These are phyloP conservation scores for Ceratocystis albifundus DNA, from an alignment of 2,329 filamentous ascomycete species.

Conservation along the genomic window DNA sequence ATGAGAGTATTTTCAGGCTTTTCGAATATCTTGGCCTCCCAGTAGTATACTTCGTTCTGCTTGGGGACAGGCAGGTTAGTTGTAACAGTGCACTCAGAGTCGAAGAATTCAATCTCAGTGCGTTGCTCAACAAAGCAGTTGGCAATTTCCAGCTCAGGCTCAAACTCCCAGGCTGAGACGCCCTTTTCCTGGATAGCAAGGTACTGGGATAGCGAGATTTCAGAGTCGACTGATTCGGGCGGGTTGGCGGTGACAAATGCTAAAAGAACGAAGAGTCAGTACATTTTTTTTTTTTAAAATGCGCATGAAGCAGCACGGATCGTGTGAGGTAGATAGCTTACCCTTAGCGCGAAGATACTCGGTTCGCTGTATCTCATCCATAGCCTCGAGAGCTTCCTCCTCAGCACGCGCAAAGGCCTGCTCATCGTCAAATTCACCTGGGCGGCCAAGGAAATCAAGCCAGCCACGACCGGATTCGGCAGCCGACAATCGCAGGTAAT, in stretches of 20 bases:
- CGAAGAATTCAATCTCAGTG: conserved; percentile 98
- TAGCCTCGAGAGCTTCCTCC: conserved; percentile 83
- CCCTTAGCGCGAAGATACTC: conserved; percentile 95
- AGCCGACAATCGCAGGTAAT: conserved; percentile 45
- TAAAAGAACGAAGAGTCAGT: conserved; percentile 32
- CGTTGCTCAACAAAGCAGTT: conserved; percentile 96
- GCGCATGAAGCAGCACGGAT: not conserved
- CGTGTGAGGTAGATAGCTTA: conserved; percentile 32
- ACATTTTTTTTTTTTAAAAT: not conserved
- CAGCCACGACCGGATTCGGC: conserved; percentile 20
- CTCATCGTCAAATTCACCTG: conserved; percentile 95
- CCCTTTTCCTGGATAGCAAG: conserved; percentile 98
- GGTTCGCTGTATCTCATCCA: conserved; percentile 83
- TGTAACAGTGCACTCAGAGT: conserved; percentile 93
- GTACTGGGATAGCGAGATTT: conserved; percentile 95
- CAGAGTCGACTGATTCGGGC: conserved; percentile 86
- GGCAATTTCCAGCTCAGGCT: conserved; percentile 95
- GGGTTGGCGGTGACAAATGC: conserved; percentile 91
- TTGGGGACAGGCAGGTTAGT: conserved; percentile 95
- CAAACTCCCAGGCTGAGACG: conserved; percentile 99
- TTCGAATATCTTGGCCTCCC: conserved; percentile 97
- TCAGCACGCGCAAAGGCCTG: conserved; percentile 89
- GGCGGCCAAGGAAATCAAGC: conserved; percentile 81
- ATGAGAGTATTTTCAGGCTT: conserved; percentile 82
- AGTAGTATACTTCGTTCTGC: conserved; percentile 98